Percentiles rank a stretch among this genome's conserved stretches.
phyloP scores from a whole-genome alignment of 2,329 filamentous ascomycete species.

The Canariomyces notabilis region DNA sequence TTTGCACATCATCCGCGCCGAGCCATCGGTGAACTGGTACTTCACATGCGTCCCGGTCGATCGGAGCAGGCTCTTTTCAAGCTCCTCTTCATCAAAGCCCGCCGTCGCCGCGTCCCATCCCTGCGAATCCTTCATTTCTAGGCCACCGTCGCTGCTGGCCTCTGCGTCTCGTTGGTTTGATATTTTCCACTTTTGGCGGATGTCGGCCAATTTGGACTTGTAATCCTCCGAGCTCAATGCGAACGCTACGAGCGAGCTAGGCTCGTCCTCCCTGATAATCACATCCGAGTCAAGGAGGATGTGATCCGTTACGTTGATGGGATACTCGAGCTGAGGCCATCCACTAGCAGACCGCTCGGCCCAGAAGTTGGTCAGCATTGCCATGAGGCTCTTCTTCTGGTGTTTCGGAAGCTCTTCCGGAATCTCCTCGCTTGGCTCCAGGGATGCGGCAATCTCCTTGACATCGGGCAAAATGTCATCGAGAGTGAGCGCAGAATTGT shows the following conservation, averaged over 20 bases:
- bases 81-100: constrained; percentile 58
- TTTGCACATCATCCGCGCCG: constrained; percentile 95
- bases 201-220: constrained; percentile 67
- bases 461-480: constrained; percentile 64
- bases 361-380: constrained; percentile 96
- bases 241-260: constrained; percentile 91
- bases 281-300: constrained; percentile 97
- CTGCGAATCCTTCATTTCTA: constrained; percentile 30
- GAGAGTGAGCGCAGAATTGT: constrained; percentile 58
- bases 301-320: constrained; percentile 80
- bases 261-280: constrained; percentile 94
- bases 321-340: constrained; percentile 90
- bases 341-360: constrained; percentile 94
- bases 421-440: constrained; percentile 56
- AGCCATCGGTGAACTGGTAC: constrained; percentile 89
- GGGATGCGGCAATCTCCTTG: constrained; percentile 57
- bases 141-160: constrained; percentile 23
- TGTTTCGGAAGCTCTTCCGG: constrained; percentile 80
- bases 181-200: constrained; percentile 49
- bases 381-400: constrained; percentile 88
- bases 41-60: constrained; percentile 89
- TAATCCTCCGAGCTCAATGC: constrained; percentile 87
- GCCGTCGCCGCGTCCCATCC: constrained; percentile 35
- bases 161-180: constrained; percentile 36
- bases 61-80: constrained; percentile 80